Evolutionary conservation across 2,329 filamentous ascomycete genomes (phyloP).

Genomic region (Claviceps arundinis): DNA sequence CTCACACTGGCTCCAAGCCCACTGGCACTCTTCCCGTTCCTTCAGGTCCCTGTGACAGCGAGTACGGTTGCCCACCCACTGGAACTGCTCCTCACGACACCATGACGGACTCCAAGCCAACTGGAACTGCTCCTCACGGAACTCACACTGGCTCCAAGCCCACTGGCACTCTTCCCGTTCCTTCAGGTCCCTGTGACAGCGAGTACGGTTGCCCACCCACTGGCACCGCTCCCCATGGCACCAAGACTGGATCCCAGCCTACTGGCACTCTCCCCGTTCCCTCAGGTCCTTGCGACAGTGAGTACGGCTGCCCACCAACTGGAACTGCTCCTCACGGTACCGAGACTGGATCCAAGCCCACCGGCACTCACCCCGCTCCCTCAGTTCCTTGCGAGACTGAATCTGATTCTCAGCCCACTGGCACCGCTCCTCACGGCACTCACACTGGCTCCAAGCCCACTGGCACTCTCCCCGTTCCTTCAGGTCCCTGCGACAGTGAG

Average conservation of each 20-base stretch:
- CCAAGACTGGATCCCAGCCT: background rate
- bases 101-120: background rate
- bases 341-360: too few relatives aligned
- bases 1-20: background rate
- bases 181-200: background rate
- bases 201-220: background rate
- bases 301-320: too few relatives aligned
- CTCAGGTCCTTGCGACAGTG: background rate
- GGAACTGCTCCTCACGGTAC: too few relatives aligned
- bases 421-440: too few relatives aligned
- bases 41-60: background rate
- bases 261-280: background rate
- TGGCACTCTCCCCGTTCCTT: background rate
- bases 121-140: background rate
- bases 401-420: too few relatives aligned
- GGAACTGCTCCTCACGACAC: background rate
- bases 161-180: background rate
- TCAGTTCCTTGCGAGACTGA: background rate
- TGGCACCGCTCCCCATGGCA: background rate
- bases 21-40: background rate
- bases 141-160: background rate
- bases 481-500: background rate
- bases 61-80: background rate
- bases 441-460: background rate
- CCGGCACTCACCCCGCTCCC: too few relatives aligned